Percentiles rank a stretch among this genome's conserved stretches.
Conservation (phyloP, 805 yeast species). For the Suhomyces sp. region DNA sequence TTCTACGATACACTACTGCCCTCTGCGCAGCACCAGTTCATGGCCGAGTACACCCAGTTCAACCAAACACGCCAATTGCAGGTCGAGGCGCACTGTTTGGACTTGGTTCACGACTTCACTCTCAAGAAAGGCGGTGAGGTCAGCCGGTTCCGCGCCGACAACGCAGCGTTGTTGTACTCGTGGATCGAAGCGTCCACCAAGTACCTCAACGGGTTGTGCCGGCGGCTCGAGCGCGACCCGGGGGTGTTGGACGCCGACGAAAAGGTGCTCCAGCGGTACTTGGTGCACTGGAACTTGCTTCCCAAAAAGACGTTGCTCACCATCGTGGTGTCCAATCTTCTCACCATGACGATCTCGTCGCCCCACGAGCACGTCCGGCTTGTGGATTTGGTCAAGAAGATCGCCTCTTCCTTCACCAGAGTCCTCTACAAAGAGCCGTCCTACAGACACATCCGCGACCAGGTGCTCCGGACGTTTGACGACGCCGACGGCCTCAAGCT, state of each 20-base stretch:
- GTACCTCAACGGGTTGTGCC: not conserved
- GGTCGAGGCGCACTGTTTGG: constrained; percentile 24
- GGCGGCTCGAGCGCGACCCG: not conserved
- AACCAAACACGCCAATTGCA: constrained; percentile 24
- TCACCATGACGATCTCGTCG: constrained; percentile 18
- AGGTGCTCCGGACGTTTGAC: constrained; percentile 11
- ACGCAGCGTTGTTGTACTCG: constrained; percentile 10
- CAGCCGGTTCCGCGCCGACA: constrained; percentile 5
- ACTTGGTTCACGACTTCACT: constrained; percentile 12
- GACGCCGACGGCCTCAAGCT: constrained; percentile 18
- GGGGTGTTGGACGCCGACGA: constrained; percentile 7
- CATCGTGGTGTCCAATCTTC: constrained; percentile 15
- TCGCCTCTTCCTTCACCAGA: constrained; percentile 11
- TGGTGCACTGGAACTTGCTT: constrained; percentile 13
- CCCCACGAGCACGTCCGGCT: constrained; percentile 15
- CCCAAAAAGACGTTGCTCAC: constrained; percentile 15
- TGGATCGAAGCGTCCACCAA: constrained; percentile 12
- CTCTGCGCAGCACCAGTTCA: constrained; percentile 16
- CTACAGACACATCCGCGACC: constrained; percentile 6
- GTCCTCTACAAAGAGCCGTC: constrained; percentile 10
- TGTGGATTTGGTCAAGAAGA: constrained; percentile 12
- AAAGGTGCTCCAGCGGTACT: constrained; percentile 8
- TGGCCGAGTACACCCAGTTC: constrained; percentile 21
- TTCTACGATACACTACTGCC: constrained; percentile 18
- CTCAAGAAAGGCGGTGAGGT: no score